A percentile compares a stretch with the other conserved stretches of the same genome.
phyloP scores from a whole-genome alignment of 169 alveolate species.

The Cryptosporidium xiaoi region DNA sequence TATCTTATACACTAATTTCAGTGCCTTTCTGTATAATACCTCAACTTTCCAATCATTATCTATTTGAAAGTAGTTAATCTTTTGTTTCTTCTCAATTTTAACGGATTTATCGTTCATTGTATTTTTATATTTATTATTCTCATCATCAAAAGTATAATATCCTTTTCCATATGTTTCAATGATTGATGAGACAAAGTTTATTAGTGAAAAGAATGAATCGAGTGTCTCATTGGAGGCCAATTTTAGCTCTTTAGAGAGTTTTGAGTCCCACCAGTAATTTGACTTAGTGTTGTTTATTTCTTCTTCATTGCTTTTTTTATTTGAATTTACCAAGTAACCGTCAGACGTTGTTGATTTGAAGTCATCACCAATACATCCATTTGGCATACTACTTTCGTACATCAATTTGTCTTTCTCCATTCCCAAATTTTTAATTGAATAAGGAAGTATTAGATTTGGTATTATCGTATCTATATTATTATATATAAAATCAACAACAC shows the following conservation, averaged over 20 bases:
- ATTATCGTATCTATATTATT: conserved; percentile 42
- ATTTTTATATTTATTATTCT: neutral
- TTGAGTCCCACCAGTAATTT: conserved; percentile 57
- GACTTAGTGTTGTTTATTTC: neutral
- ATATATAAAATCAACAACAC: conserved; percentile 37
- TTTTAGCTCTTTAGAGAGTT: conserved; percentile 3
- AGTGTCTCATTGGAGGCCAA: conserved; percentile 32
- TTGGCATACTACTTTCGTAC: neutral
- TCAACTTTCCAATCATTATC: conserved; percentile 26
- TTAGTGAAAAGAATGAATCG: conserved; percentile 1
- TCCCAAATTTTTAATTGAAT: conserved; percentile 22
- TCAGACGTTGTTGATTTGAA: no score
- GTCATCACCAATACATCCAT: neutral
- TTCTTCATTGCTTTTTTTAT: neutral
- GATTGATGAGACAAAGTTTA: conserved; percentile 15
- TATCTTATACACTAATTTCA: conserved; percentile 20
- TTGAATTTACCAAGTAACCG: neutral
- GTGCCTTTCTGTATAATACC: conserved; percentile 13
- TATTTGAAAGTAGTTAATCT: neutral
- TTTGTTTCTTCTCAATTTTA: neutral
- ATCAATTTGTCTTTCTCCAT: conserved; percentile 14
- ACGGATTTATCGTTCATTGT: neutral
- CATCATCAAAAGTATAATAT: neutral
- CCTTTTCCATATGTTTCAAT: conserved; percentile 70
- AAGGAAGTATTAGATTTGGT: conserved; percentile 46